phyloP scores from a whole-genome alignment of 2,329 filamentous ascomycete species.

The Aspergillus calidoustus region DNA sequence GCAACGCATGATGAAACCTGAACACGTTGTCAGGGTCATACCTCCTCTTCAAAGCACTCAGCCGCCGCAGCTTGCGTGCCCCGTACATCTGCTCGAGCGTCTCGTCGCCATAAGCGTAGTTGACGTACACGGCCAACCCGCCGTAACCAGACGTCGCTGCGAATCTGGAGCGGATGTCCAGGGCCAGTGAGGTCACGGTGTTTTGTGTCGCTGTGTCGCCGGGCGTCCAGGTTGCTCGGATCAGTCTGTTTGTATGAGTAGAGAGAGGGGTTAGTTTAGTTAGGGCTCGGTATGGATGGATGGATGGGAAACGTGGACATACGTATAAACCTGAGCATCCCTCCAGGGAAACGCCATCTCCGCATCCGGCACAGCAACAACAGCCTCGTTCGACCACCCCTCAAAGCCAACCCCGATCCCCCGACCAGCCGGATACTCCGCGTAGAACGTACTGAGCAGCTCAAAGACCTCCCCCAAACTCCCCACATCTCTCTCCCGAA shows the following conservation, averaged over 20 bases:
- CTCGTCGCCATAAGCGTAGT: neutral
- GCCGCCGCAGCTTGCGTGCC: neutral
- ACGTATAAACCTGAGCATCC: neutral
- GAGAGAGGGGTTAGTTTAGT: too few species aligned
- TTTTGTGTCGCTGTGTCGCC: too few species aligned
- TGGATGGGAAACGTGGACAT: neutral
- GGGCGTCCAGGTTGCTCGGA: too few species aligned
- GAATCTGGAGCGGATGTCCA: neutral
- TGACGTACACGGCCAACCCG: neutral
- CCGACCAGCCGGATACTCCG: neutral
- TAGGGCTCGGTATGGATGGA: too few species aligned
- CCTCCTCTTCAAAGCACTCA: neutral
- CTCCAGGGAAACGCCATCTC: conserved; percentile 6
- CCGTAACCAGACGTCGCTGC: neutral
- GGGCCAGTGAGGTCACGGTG: too few species aligned
- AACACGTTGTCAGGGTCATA: neutral
- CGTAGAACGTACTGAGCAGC: neutral
- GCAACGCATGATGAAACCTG: neutral
- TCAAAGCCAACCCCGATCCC: neutral
- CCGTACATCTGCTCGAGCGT: neutral
- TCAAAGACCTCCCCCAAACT: neutral
- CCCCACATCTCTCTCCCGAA: neutral
- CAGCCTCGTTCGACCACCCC: neutral
- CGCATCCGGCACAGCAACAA: neutral
- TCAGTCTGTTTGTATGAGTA: too few species aligned